Percentiles rank a stretch among this genome's conserved stretches.
Evolutionary conservation across 495 filamentous ascomycete species (phyloP).

Genomic region (Staphylotrichum tortipilum): DNA sequence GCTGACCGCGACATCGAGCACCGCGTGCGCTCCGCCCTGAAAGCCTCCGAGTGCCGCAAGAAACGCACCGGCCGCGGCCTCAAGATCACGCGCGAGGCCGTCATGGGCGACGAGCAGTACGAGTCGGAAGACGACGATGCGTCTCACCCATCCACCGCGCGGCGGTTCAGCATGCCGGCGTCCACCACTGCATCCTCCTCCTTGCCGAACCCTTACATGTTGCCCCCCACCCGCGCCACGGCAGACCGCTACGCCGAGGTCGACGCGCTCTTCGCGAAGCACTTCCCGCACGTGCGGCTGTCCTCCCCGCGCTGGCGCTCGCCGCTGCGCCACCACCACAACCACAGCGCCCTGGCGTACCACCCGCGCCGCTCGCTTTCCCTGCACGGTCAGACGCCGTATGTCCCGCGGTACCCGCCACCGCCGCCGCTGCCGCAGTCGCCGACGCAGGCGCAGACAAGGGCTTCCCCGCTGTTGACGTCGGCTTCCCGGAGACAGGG

Average conservation of each 20-base stretch:
- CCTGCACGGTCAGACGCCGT: background rate
- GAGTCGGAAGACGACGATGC: constrained; percentile 82
- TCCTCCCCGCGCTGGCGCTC: constrained; percentile 10
- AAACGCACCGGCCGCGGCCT: constrained; percentile 77
- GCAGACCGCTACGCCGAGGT: constrained; percentile 39
- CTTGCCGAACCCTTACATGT: constrained; percentile 24
- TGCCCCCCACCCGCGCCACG: constrained; percentile 47
- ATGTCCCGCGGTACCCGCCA: constrained; percentile 6
- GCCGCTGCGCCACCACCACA: constrained; percentile 1
- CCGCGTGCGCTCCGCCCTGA: constrained; percentile 75
- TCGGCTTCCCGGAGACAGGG: too few species aligned
- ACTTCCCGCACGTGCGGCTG: constrained; percentile 21
- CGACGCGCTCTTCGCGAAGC: constrained; percentile 39
- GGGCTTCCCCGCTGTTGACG: too few species aligned
- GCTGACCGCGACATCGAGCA: constrained; percentile 86
- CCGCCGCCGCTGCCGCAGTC: background rate
- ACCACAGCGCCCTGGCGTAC: background rate
- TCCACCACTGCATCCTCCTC: constrained; percentile 43
- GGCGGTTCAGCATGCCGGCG: constrained; percentile 47
- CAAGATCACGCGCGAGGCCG: constrained; percentile 78
- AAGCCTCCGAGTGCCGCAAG: constrained; percentile 86
- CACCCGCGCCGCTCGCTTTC: background rate
- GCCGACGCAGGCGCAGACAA: background rate
- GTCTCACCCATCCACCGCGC: constrained; percentile 38
- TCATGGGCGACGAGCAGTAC: constrained; percentile 92